Base-by-base conservation (phyloP, 2,329 filamentous ascomycete species). In the Cryoendolithus antarcticus region DNA sequence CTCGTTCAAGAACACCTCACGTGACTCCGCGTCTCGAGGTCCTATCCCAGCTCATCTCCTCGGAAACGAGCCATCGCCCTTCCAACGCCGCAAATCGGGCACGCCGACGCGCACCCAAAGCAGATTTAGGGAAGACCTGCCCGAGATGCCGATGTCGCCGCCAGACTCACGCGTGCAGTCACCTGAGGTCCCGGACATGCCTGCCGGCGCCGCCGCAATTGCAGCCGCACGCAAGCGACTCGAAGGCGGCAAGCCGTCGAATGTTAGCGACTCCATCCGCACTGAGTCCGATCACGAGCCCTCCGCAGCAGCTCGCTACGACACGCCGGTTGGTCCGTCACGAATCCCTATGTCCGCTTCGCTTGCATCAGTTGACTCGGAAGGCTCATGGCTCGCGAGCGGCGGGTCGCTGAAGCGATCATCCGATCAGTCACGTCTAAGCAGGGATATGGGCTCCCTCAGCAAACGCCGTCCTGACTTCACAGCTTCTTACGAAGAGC, bases 321-420 rank as follows among this genome's bases (percentile, higher is more conserved):
- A 68, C 34, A 67, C 65, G 6, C 62, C 65, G 1, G 54, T 52
- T 32, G 28, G 51, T 32, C 46, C 47, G 9, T 40, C 32, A 19
- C 46, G 48, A 28, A 46, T 41, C 4, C 36, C 51, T 28, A 62
- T 86, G 55, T 85, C 86, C 24, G 81, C 88, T 59, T 96, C 89
- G 0, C 70, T 96, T 11, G 91, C 86, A 2, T 95, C 88, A 0
- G 85, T 96, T 42, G 91, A 95, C 55, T 95, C 88, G 0, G 91
- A 98, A 64, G 91, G 75, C 4, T 95, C 88, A 1, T 98, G 91
- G 91, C 77, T 98, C 33, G 54, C 55, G 1, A 91, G 86, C 3
- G 86, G 89, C 10, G 78, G 80, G 41, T 68, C 71, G 45, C 59
- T 69, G 49, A 63, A 71, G 57, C 62, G 63, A 33, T 60, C 57